A percentile compares a stretch with the other conserved stretches of the same genome.
Conservation (phyloP, 2,329 filamentous ascomycete genomes). For the Ustilaginoidea virens region DNA sequence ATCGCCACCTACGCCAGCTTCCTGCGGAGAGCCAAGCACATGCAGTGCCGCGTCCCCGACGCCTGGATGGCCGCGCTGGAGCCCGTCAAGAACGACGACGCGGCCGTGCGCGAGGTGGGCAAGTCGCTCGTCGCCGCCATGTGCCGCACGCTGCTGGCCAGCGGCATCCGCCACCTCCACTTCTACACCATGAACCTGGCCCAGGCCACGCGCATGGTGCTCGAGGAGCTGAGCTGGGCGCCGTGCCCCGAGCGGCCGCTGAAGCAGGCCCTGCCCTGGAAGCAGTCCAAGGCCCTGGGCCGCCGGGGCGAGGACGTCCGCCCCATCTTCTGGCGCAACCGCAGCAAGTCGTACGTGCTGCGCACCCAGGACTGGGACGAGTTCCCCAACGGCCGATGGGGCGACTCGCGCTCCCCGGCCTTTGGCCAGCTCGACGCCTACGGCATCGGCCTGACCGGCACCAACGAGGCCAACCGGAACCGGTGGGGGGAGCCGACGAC, state of each 20-base stretch:
- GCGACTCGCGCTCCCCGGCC: slow-evolving; percentile 87
- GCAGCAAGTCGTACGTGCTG: slow-evolving; percentile 87
- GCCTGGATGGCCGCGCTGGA: slow-evolving; percentile 72
- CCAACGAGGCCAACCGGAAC: slow-evolving; percentile 90
- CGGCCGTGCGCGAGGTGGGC: slow-evolving; percentile 78
- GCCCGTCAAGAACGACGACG: slow-evolving; percentile 92
- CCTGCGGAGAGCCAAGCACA: slow-evolving; percentile 77
- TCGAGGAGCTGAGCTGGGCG: slow-evolving; percentile 75
- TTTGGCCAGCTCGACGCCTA: slow-evolving; percentile 94
- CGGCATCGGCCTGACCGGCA: slow-evolving; percentile 83
- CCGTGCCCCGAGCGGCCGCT: slow-evolving; percentile 64
- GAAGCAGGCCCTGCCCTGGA: slow-evolving; percentile 88
- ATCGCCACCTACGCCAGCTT: slow-evolving; percentile 95
- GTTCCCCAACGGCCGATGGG: slow-evolving; percentile 97
- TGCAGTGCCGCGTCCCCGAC: slow-evolving; percentile 68
- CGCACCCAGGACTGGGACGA: slow-evolving; percentile 98
- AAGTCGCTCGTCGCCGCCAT: slow-evolving; percentile 77
- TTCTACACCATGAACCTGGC: slow-evolving; percentile 99
- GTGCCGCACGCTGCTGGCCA: slow-evolving; percentile 71
- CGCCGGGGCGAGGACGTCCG: slow-evolving; percentile 88
- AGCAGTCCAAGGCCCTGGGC: slow-evolving; percentile 79
- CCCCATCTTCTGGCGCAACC: slow-evolving; percentile 96
- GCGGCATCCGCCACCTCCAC: slow-evolving; percentile 77
- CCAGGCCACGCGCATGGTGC: slow-evolving; percentile 81
- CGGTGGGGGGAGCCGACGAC: slow-evolving; percentile 80